phyloP scores from a whole-genome alignment of 1,284 basidiomycete species.

The Cutaneotrichosporon arboriforme region DNA sequence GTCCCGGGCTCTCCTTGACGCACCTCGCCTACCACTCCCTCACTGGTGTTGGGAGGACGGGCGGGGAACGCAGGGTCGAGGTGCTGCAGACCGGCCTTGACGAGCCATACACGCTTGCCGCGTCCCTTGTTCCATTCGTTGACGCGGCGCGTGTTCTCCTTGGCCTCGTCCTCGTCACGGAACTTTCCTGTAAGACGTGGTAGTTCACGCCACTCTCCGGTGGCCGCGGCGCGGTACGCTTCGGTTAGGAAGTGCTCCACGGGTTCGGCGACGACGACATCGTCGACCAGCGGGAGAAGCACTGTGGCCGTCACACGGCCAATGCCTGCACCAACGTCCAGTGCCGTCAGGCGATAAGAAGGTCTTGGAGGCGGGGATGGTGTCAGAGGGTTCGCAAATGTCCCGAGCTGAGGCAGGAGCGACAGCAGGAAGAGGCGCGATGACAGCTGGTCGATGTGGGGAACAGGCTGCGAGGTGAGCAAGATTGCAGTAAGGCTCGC shows the following conservation, averaged over 20 bases:
- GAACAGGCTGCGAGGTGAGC: conserved; percentile 59
- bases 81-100: conserved; percentile 68
- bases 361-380: conserved; percentile 23
- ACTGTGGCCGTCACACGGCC: conserved; percentile 82
- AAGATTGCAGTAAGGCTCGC: neutral
- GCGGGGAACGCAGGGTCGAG: conserved; percentile 61
- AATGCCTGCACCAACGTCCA: conserved; percentile 83
- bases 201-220: conserved; percentile 60
- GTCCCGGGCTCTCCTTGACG: conserved; percentile 24
- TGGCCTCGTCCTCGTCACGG: conserved; percentile 19
- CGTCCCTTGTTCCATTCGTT: conserved; percentile 21
- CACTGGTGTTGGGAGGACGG: conserved; percentile 19
- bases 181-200: conserved; percentile 15
- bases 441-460: conserved; percentile 77
- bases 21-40: conserved; percentile 37
- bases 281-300: conserved; percentile 73
- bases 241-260: conserved; percentile 68
- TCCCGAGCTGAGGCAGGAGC: conserved; percentile 69
- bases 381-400: conserved; percentile 62
- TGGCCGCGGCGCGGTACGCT: conserved; percentile 55
- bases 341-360: conserved; percentile 58
- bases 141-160: conserved; percentile 17
- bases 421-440: conserved; percentile 78
- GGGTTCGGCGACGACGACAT: conserved; percentile 83
- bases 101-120: conserved; percentile 71